These are phyloP conservation scores for Trapa bicornis DNA, from an alignment of 345 rosid species.

Conservation along the genomic window DNA sequence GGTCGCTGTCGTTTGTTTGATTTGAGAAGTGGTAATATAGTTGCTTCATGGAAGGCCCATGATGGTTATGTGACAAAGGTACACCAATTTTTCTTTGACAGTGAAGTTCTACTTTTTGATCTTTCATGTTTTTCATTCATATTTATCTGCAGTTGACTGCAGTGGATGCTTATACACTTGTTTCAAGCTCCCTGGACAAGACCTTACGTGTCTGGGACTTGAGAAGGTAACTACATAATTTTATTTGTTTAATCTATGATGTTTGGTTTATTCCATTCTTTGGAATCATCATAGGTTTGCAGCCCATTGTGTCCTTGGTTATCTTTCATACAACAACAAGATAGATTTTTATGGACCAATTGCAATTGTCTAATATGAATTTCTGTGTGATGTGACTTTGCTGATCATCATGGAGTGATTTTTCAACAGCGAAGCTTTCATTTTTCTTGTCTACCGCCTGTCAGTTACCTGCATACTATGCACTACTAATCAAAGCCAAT, in stretches of 20 bases:
- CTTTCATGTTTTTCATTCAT: slow-evolving; percentile 3
- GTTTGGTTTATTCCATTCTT: background rate
- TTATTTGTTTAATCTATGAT: background rate
- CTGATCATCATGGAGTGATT: background rate
- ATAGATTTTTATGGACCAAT: background rate
- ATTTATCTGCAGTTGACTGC: slow-evolving; percentile 54
- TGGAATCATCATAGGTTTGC: background rate
- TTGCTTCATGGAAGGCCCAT: slow-evolving; percentile 84
- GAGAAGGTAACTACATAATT: slow-evolving; percentile 38
- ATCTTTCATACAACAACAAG: background rate
- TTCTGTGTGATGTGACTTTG: background rate
- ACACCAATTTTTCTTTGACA: slow-evolving; percentile 5
- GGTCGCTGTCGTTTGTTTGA: slow-evolving; percentile 82
- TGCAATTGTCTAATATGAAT: background rate
- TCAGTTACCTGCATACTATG: background rate
- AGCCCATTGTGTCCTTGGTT: background rate
- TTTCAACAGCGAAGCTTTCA: background rate
- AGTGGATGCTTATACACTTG: slow-evolving; percentile 68
- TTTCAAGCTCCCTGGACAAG: slow-evolving; percentile 83
- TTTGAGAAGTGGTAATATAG: slow-evolving; percentile 47
- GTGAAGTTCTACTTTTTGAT: slow-evolving; percentile 3
- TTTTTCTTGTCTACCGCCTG: background rate
- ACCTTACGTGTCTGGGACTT: slow-evolving; percentile 79
- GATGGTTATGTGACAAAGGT: slow-evolving; percentile 87
- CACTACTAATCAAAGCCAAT: no score